Evolutionary conservation across 2,329 filamentous ascomycete genomes (phyloP).

Genomic region (Aureobasidium sp.): DNA sequence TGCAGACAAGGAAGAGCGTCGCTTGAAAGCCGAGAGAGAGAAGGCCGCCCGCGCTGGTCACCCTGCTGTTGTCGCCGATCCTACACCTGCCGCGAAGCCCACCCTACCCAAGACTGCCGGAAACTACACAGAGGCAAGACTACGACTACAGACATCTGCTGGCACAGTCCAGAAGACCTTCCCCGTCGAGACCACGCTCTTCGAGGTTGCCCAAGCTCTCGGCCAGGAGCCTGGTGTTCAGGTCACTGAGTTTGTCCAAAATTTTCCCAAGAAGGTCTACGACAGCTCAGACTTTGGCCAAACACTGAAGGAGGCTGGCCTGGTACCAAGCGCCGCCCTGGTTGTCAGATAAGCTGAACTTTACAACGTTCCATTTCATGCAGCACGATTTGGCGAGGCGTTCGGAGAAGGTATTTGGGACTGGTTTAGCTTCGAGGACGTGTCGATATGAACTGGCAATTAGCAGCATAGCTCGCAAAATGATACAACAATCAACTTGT

Average conservation of each 20-base stretch:
- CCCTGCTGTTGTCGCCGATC: conserved; percentile 36
- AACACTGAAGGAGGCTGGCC: conserved; percentile 83
- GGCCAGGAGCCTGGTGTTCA: conserved; percentile 60
- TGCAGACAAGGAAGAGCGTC: conserved; percentile 83
- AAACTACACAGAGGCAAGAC: conserved; percentile 69
- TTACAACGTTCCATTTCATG: neutral
- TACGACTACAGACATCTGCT: conserved; percentile 67
- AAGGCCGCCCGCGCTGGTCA: conserved; percentile 50
- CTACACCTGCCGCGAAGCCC: conserved; percentile 37
- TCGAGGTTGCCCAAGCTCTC: conserved; percentile 77
- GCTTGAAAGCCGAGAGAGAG: conserved; percentile 73
- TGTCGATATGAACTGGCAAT: neutral
- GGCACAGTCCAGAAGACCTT: conserved; percentile 83
- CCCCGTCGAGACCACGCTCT: conserved; percentile 81
- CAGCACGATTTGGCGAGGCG: conserved; percentile 1
- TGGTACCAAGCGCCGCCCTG: conserved; percentile 84
- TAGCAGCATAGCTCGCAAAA: neutral
- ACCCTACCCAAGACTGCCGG: conserved; percentile 54
- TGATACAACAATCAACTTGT: neutral
- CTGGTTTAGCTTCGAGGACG: neutral
- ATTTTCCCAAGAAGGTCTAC: conserved; percentile 79
- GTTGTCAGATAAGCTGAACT: conserved; percentile 48
- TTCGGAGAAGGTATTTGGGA: neutral
- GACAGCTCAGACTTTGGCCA: conserved; percentile 66
- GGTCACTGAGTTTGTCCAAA: conserved; percentile 72